Base-by-base conservation (phyloP, 352 stramenopile genomes). In the Phytopythium montanum region DNA sequence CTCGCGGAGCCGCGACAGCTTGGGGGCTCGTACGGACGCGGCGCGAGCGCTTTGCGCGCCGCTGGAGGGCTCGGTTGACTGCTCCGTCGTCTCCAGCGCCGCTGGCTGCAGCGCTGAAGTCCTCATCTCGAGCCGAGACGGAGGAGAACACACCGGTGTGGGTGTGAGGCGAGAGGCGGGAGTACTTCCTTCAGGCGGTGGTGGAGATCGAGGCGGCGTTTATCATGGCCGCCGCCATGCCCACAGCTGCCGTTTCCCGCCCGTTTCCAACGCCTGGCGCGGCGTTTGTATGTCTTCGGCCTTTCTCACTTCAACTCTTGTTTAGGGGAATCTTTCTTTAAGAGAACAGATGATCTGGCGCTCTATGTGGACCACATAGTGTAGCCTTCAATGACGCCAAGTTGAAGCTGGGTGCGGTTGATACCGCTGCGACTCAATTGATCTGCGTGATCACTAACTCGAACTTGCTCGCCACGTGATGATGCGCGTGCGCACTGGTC, bases 231-330 rank as follows among this genome's bases (percentile, higher is more conserved):
- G 21, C 12, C 19, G 39, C 14, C 36, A 42, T 42, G 36, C 12
- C n/a, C n/a, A n/a, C n/a, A 18, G 36, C n/a, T 25, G 39, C 16
- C 39, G 39, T 46, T 46, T 46, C 39, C 39, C 39, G 6, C 19
- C 6, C 39, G 23, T 50, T 49, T 46, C n/a, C 42, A 21, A 10
- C 21, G n/a, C 3, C 31, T 50, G 29, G 21, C 29, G n/a, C 5
- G 21, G 44, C 23, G 6, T 45, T 25, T 45, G 39, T 13, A 45
- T 26, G 28, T 63, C 62, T 62, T 61, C 38, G 13, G 50, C 60
- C 46, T 58, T 57, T 57, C 14, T 25, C 39, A 26, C 60, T 68
- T 66, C 65, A 66, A 72, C 53, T 21, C 68, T 50, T 19, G 12
- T 9, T 21, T 45, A 50, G 9, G 0, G 8, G 25, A 23, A 67